Percentiles rank a stretch among this genome's conserved stretches.
These are phyloP conservation scores for Ustulina deusta DNA, from an alignment of 2,329 filamentous ascomycete species.

Conservation along the genomic window DNA sequence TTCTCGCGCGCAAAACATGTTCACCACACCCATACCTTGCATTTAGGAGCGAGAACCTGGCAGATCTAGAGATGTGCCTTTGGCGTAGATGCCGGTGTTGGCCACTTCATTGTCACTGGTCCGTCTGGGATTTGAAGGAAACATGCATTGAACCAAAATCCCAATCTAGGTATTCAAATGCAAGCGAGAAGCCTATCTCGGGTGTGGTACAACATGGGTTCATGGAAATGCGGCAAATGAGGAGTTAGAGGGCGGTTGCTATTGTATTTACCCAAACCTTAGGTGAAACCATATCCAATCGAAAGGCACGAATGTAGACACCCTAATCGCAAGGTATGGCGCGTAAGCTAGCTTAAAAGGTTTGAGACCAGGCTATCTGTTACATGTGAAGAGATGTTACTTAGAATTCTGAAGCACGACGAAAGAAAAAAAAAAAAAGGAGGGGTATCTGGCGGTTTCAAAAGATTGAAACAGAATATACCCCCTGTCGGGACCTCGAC, in stretches of 20 bases:
- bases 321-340: not conserved
- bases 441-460: conserved; percentile 10
- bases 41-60: not conserved
- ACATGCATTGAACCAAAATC: not conserved
- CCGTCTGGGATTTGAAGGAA: not conserved
- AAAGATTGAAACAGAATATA: too few relatives aligned
- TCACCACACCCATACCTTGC: not conserved
- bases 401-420: conserved; percentile 20
- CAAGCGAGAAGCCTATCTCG: not conserved
- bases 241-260: not conserved
- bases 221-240: not conserved
- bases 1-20: not conserved
- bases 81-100: not conserved
- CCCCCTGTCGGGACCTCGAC: too few relatives aligned
- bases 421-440: not conserved
- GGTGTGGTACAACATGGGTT: not conserved
- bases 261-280: not conserved
- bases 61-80: not conserved
- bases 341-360: not conserved
- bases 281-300: conserved; percentile 15
- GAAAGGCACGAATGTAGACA: not conserved
- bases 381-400: not conserved
- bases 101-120: not conserved
- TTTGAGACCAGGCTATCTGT: not conserved
- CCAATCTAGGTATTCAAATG: not conserved